These are phyloP conservation scores for Afroboletus lepidellus DNA, from an alignment of 1,284 basidiomycete species.

Conservation along the genomic window DNA sequence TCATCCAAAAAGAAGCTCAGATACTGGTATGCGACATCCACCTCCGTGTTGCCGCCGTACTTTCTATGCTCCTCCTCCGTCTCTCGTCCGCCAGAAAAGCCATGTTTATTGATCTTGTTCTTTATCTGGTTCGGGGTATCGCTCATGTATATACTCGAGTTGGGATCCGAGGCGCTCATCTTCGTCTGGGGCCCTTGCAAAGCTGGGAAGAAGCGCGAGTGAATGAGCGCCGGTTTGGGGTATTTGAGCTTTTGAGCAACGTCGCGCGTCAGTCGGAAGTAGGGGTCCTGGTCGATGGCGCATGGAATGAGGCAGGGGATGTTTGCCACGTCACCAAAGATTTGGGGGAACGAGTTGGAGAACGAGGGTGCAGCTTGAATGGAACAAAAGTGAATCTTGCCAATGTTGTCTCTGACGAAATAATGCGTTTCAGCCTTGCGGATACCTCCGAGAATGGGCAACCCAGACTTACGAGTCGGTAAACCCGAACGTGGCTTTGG, in stretches of 20 bases:
- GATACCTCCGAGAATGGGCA: not conserved
- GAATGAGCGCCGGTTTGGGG: slow-evolving; percentile 90
- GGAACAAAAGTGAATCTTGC: slow-evolving; percentile 97
- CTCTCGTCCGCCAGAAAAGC: slow-evolving; percentile 87
- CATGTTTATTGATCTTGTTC: slow-evolving; percentile 95
- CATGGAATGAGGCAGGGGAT: slow-evolving; percentile 96
- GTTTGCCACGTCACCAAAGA: slow-evolving; percentile 84
- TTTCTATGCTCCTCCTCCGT: slow-evolving; percentile 92
- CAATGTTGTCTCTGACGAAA: slow-evolving; percentile 85
- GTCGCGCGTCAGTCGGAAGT: slow-evolving; percentile 97
- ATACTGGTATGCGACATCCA: slow-evolving; percentile 97
- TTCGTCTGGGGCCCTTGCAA: slow-evolving; percentile 97
- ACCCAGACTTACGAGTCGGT: slow-evolving; percentile 73
- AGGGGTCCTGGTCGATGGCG: slow-evolving; percentile 96
- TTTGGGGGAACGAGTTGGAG: slow-evolving; percentile 98
- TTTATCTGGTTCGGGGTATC: slow-evolving; percentile 94
- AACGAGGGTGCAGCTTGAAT: slow-evolving; percentile 97
- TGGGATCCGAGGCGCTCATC: slow-evolving; percentile 95
- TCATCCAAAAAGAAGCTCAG: slow-evolving; percentile 96
- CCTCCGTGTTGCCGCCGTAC: slow-evolving; percentile 90
- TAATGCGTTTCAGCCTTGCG: not conserved
- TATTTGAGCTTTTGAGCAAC: slow-evolving; percentile 93
- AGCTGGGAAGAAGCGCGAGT: slow-evolving; percentile 98
- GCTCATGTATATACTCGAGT: slow-evolving; percentile 93
- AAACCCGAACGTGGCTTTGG: slow-evolving; percentile 96